A percentile compares a stretch with the other conserved stretches of the same genome.
phyloP scores from a whole-genome alignment of 108 stramenopile species.

The Schizochytrium sp. region DNA sequence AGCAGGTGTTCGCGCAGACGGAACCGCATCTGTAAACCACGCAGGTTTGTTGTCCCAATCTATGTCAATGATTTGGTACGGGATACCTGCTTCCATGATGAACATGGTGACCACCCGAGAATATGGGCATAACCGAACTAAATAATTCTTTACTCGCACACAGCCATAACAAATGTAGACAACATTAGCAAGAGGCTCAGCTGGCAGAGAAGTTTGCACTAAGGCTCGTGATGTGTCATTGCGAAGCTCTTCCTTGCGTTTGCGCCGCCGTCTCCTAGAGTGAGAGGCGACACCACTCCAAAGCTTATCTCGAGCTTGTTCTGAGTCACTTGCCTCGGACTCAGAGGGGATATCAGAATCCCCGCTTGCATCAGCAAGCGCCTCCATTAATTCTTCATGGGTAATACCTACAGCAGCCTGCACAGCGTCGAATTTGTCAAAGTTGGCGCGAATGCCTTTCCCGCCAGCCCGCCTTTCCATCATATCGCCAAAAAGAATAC shows the following conservation, averaged over 20 bases:
- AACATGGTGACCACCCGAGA: slow-evolving; percentile 14
- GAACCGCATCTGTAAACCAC: slow-evolving; percentile 9
- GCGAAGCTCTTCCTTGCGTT: not conserved
- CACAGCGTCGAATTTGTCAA: slow-evolving; percentile 24
- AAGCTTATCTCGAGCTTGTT: no score
- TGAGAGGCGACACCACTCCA: no score
- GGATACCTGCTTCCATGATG: not conserved
- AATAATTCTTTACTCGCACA: not conserved
- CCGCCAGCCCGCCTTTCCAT: not conserved
- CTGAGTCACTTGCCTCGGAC: no score
- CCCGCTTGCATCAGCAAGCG: not conserved
- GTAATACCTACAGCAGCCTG: slow-evolving; percentile 4
- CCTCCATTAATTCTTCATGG: not conserved
- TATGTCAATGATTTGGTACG: not conserved
- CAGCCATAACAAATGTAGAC: slow-evolving; percentile 26
- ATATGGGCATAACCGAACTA: slow-evolving; percentile 15
- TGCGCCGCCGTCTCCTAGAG: no score
- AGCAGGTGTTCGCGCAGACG: not conserved
- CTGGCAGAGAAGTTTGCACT: not conserved
- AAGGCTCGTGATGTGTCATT: not conserved
- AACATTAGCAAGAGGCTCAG: not conserved
- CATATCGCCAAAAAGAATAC: slow-evolving; percentile 17
- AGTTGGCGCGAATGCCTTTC: slow-evolving; percentile 2
- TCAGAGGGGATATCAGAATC: no score
- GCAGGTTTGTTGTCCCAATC: not conserved